Conservation (phyloP, 2,329 filamentous ascomycete genomes). For the Talaromyces atroroseus region DNA sequence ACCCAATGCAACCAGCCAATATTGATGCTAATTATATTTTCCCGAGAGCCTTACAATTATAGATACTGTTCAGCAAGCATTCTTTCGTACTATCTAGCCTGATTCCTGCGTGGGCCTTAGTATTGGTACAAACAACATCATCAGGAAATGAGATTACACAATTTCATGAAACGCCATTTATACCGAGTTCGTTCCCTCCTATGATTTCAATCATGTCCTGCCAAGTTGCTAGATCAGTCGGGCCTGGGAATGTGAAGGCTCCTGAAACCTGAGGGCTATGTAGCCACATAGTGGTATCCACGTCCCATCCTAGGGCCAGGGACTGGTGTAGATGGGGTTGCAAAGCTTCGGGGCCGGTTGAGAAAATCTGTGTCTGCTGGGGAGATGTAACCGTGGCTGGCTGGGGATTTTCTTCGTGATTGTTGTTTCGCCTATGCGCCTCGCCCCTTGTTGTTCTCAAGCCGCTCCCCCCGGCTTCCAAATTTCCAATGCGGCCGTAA, state of each 20-base stretch:
- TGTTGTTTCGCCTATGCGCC: neutral
- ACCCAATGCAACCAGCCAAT: too few relatives aligned
- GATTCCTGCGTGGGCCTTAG: too few relatives aligned
- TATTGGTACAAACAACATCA: too few relatives aligned
- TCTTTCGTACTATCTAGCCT: too few relatives aligned
- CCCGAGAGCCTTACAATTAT: too few relatives aligned
- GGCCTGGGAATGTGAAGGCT: neutral
- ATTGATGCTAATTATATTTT: too few relatives aligned
- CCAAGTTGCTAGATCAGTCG: constrained; percentile 4
- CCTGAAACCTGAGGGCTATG: neutral
- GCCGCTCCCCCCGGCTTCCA: neutral
- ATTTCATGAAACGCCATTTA: constrained; percentile 38
- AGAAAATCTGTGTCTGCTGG: neutral
- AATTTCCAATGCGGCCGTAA: neutral
- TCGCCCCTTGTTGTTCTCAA: neutral
- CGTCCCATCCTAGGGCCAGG: neutral
- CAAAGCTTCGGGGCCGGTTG: neutral
- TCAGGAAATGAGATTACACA: too few relatives aligned
- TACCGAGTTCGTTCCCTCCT: neutral
- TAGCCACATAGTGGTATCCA: neutral
- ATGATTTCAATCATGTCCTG: neutral
- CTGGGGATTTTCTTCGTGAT: neutral
- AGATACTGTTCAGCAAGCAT: too few relatives aligned
- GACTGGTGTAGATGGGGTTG: neutral
- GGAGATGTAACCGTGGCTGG: neutral